Percentiles rank a stretch among this genome's conserved stretches.
These are phyloP conservation scores for Skeletonema grethae DNA, from an alignment of 108 stramenopile genomes.

Conservation along the genomic window DNA sequence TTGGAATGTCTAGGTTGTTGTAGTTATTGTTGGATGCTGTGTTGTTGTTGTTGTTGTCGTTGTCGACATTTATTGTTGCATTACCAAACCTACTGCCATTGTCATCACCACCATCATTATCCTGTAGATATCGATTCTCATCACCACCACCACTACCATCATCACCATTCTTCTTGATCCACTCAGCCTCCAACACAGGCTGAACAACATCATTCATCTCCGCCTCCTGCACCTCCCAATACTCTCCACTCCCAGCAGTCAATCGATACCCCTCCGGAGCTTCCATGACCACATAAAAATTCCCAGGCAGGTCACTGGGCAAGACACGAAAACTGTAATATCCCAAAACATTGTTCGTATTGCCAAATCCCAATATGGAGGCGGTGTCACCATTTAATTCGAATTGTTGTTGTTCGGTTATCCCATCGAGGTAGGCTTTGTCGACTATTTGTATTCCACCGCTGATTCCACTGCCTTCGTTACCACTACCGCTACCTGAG, in stretches of 20 bases:
- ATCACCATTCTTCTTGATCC: not conserved
- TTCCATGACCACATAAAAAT: constrained; percentile 38
- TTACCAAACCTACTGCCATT: not conserved
- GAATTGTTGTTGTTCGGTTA: not conserved
- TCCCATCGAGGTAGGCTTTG: not conserved
- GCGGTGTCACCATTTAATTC: not conserved
- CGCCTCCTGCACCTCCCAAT: constrained; percentile 35
- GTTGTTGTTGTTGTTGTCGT: not conserved
- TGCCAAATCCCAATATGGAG: not conserved
- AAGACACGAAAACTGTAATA: constrained; percentile 22
- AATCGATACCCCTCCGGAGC: constrained; percentile 17
- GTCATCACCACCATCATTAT: not conserved
- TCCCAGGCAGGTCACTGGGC: constrained; percentile 27
- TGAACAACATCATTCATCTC: constrained; percentile 20
- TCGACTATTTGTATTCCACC: not conserved
- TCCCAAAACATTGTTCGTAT: constrained; percentile 10
- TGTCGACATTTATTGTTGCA: not conserved
- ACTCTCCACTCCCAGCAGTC: constrained; percentile 15
- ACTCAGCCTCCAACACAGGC: constrained; percentile 19
- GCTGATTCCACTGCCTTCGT: not conserved
- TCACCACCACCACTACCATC: too few species aligned
- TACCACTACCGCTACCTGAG: not conserved
- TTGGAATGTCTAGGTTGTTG: not conserved
- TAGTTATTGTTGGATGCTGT: not conserved
- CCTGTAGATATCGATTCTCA: not conserved